Evolutionary conservation across 1,284 basidiomycete genomes (phyloP).

Genomic region (Inonotus hispidus): DNA sequence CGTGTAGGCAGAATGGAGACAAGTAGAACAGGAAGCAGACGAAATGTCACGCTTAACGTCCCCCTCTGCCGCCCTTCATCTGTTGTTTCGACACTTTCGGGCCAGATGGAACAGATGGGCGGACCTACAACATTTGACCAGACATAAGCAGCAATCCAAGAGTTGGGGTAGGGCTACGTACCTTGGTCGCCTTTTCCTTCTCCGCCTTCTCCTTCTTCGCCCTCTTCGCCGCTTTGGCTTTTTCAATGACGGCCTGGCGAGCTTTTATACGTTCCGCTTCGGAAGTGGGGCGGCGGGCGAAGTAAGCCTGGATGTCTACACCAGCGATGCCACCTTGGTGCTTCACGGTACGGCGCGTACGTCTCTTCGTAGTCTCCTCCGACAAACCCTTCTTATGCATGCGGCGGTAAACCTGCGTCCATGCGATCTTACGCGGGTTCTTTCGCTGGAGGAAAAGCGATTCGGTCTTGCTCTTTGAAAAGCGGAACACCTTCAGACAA

Average conservation of each 20-base stretch:
- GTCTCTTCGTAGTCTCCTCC: conserved; percentile 99
- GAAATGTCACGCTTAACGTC: conserved; percentile 37
- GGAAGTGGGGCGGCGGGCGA: conserved; percentile 89
- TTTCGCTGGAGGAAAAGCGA: conserved; percentile 99
- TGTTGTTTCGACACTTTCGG: conserved; percentile 94
- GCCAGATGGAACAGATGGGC: conserved; percentile 46
- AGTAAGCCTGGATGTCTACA: conserved; percentile 88
- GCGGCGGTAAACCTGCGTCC: conserved; percentile 95
- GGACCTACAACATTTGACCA: conserved; percentile 35
- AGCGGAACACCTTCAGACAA: conserved; percentile 78
- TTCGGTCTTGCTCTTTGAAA: conserved; percentile 83
- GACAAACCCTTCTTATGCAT: conserved; percentile 99
- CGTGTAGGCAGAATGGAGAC: neutral
- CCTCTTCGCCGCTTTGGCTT: conserved; percentile 94
- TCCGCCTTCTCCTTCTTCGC: conserved; percentile 92
- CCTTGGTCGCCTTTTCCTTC: conserved; percentile 69
- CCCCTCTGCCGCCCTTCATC: conserved; percentile 86
- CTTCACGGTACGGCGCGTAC: conserved; percentile 95
- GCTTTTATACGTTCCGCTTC: conserved; percentile 80
- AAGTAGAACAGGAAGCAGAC: neutral
- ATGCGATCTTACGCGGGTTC: conserved; percentile 99
- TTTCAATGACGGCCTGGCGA: conserved; percentile 80
- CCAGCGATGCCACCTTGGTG: conserved; percentile 98
- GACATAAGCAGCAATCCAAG: conserved; percentile 5
- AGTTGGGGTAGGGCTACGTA: neutral